These are phyloP conservation scores for Saturnispora saitoi DNA, from an alignment of 805 yeast genomes.

Conservation along the genomic window DNA sequence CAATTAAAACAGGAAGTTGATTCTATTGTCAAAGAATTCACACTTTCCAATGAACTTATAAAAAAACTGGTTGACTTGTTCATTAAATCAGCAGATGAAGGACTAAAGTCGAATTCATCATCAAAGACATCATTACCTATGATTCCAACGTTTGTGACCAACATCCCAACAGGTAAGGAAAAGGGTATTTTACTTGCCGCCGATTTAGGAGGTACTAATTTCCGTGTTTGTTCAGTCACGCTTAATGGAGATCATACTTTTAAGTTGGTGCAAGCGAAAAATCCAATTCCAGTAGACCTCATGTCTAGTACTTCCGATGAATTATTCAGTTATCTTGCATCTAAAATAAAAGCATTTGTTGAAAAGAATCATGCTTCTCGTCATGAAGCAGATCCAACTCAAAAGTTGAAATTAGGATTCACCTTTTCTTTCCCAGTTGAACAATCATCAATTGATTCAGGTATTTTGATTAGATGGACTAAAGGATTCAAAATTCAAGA, in stretches of 20 bases:
- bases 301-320: constrained; percentile 61
- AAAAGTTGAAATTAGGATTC: constrained; percentile 68
- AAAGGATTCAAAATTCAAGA: constrained; percentile 88
- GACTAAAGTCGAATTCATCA: constrained; percentile 36
- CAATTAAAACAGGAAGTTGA: constrained; percentile 16
- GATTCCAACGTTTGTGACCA: constrained; percentile 89
- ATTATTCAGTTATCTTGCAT: constrained; percentile 68
- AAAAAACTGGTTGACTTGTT: constrained; percentile 46
- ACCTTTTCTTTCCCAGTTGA: constrained; percentile 91
- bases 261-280: constrained; percentile 64
- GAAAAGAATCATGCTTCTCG: constrained; percentile 48
- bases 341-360: constrained; percentile 58
- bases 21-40: constrained; percentile 33
- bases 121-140: constrained; percentile 57
- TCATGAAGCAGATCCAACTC: constrained; percentile 14
- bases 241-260: constrained; percentile 76
- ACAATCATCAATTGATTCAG: constrained; percentile 72
- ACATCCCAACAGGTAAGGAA: constrained; percentile 79
- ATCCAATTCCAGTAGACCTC: constrained; percentile 68
- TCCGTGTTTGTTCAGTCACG: constrained; percentile 83
- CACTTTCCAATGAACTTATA: constrained; percentile 35
- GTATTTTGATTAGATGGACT: constrained; percentile 89
- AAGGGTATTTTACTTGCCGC: constrained; percentile 80
- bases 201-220: constrained; percentile 94
- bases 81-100: constrained; percentile 51